phyloP scores from a whole-genome alignment of 768 basidiomycete genomes.

The Pisolithus sp. region DNA sequence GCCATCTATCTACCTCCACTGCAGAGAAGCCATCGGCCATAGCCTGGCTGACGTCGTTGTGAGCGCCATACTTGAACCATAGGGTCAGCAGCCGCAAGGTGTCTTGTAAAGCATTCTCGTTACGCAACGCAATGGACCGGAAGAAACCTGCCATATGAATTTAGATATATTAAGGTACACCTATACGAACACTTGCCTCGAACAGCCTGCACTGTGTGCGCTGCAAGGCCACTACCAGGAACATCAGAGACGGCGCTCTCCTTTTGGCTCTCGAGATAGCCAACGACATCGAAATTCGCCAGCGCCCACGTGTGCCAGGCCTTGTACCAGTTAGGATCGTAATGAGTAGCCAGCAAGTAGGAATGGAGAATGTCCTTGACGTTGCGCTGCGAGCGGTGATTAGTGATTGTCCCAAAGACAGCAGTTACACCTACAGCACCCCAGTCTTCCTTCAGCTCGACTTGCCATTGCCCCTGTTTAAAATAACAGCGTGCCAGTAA shows the following conservation, averaged over 20 bases:
- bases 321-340: constrained; percentile 96
- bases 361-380: constrained; percentile 77
- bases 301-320: constrained; percentile 99
- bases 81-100: constrained; percentile 87
- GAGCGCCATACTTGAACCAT: constrained; percentile 96
- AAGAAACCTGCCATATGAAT: constrained; percentile 64
- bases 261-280: constrained; percentile 63
- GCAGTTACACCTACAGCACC: constrained; percentile 46
- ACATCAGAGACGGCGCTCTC: constrained; percentile 52
- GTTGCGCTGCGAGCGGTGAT: constrained; percentile 50
- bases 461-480: constrained; percentile 95
- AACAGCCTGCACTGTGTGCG: constrained; percentile 89
- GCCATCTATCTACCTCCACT: constrained; percentile 96
- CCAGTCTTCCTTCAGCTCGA: constrained; percentile 75
- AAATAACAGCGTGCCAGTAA: constrained; percentile 95
- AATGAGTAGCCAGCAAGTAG: constrained; percentile 82
- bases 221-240: constrained; percentile 57
- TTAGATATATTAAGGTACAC: constrained; percentile 7
- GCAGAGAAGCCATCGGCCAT: constrained; percentile 82
- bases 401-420: constrained; percentile 3
- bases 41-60: constrained; percentile 83
- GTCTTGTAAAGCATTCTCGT: constrained; percentile 90
- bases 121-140: constrained; percentile 85
- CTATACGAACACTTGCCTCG: constrained; percentile 46
- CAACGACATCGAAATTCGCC: constrained; percentile 91